These are phyloP conservation scores for Coniochaeta hoffmannii DNA, from an alignment of 2,329 filamentous ascomycete species.

Conservation along the genomic window DNA sequence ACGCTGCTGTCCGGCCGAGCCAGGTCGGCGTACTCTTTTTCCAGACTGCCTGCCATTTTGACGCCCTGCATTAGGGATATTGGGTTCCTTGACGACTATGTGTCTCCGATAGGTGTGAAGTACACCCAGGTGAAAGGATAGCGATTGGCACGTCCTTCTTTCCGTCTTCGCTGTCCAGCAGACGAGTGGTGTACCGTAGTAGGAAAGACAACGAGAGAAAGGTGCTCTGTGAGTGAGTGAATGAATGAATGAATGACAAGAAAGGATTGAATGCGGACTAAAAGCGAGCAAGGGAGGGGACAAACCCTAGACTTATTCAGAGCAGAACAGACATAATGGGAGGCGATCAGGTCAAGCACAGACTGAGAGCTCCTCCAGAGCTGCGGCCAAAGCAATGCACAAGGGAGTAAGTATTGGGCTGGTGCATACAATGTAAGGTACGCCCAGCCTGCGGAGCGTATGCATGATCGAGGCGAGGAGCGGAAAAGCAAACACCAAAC, in stretches of 20 bases:
- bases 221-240: background rate
- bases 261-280: conserved; percentile 6
- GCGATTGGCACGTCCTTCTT: background rate
- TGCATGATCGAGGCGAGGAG: background rate
- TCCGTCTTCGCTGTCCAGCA: conserved; percentile 21
- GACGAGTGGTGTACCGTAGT: conserved; percentile 12
- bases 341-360: background rate
- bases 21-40: conserved; percentile 1
- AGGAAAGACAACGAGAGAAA: background rate
- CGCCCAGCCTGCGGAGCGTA: background rate
- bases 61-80: background rate
- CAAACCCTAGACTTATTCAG: conserved; percentile 1
- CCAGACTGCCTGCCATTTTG: background rate
- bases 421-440: background rate
- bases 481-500: background rate
- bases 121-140: background rate
- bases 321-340: conserved; percentile 5
- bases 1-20: conserved; percentile 4
- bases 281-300: conserved; percentile 4
- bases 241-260: background rate
- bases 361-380: background rate
- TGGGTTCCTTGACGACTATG: too few relatives aligned
- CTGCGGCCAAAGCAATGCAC: background rate
- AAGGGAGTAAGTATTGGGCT: background rate
- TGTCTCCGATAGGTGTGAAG: background rate